A percentile compares a stretch with the other conserved stretches of the same genome.
Conservation (phyloP, 495 filamentous ascomycete species). For the Penicillium canariense region DNA sequence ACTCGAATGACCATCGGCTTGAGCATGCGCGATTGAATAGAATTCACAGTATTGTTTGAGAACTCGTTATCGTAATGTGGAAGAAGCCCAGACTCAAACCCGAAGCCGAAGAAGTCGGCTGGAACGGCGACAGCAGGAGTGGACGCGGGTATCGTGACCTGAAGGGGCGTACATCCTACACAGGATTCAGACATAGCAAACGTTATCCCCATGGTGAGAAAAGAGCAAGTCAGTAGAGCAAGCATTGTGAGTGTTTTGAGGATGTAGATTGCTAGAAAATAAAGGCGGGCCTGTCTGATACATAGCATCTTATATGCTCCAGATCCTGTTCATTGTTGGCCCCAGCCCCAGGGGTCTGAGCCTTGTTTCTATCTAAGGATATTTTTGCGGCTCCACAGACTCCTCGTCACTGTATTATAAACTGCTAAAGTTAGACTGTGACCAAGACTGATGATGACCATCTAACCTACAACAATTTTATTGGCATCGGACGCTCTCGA, state of each 20-base stretch:
- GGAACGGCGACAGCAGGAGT: constrained; percentile 13
- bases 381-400: background rate
- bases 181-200: background rate
- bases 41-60: constrained; percentile 21
- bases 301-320: background rate
- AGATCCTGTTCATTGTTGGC: background rate
- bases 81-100: constrained; percentile 21
- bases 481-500: background rate
- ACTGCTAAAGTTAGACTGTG: background rate
- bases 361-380: background rate
- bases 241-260: background rate
- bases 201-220: background rate
- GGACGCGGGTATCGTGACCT: background rate
- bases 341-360: background rate
- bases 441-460: background rate
- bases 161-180: background rate
- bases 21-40: constrained; percentile 18
- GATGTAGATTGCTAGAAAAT: background rate
- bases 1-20: constrained; percentile 19
- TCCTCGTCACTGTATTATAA: background rate
- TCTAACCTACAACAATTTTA: background rate
- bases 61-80: constrained; percentile 17
- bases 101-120: constrained; percentile 26
- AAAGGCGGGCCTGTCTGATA: background rate
- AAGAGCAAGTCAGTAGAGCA: background rate